phyloP scores from a whole-genome alignment of 31 red algal genomes.

The Asparagopsis taxiformis region DNA sequence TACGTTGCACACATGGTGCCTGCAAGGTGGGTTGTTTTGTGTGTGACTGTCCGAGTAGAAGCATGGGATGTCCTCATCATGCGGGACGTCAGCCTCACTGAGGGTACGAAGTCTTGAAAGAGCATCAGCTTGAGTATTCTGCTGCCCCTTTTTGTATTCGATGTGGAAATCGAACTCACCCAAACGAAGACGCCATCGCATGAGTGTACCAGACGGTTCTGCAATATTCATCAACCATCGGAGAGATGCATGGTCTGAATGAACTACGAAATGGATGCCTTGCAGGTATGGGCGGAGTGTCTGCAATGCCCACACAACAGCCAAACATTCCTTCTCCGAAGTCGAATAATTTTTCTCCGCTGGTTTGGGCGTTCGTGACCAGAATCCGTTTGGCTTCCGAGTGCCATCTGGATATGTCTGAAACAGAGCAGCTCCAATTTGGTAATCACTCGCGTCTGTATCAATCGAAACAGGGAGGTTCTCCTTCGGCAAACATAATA shows the following conservation, averaged over 20 bases:
- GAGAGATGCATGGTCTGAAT: conserved; percentile 14
- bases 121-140: too few relatives aligned
- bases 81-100: background rate
- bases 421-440: background rate
- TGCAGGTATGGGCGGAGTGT: conserved; percentile 16
- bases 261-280: conserved; percentile 8
- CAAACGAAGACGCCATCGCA: conserved; percentile 36
- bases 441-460: too few relatives aligned
- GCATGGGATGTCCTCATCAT: background rate
- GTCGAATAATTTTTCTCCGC: background rate
- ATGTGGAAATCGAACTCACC: conserved; percentile 28
- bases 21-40: background rate
- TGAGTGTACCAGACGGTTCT: background rate
- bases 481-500: background rate
- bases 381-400: conserved; percentile 7
- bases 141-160: conserved; percentile 17
- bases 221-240: conserved; percentile 15
- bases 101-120: background rate
- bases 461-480: background rate
- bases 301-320: conserved; percentile 2
- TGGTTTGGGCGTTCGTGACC: background rate
- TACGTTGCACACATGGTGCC: background rate
- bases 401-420: conserved; percentile 1
- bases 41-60: background rate
- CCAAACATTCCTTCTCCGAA: too few relatives aligned